Base-by-base conservation (phyloP, 78 protist genomes). In the Chrysochromulina tobinii region DNA sequence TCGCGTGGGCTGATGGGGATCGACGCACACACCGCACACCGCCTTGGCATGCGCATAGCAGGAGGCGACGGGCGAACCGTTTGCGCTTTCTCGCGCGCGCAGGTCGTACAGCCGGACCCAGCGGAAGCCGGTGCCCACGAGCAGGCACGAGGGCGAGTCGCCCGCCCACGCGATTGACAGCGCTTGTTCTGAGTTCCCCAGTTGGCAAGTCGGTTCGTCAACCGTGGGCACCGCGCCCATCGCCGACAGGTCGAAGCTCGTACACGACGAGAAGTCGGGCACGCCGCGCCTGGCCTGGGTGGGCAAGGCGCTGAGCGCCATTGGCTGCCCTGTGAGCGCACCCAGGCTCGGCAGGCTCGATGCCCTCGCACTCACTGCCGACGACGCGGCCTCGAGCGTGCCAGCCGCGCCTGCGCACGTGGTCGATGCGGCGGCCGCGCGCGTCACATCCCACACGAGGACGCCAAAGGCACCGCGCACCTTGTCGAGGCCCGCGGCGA, bases 371-470 rank as follows among this genome's bases (percentile, higher is more conserved):
- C 27, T 20, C 50, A 5, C 50, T 4, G 27, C 73, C 50, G 50
- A 9, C 73, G 73, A 9, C 64, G 21, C 64, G 68, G 68, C 23
- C 68, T 11, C 68, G 77, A 2, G 14, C 51, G 12, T 3, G 48
- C 51, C 12, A 50, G 50, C 2, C n/a, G n/a, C 25, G 27, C 23
- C 57, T 7, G 79, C 2, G 12, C 7, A 1, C 50, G 21, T 27
- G 12, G 4, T 50, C 3, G n/a, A 66, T 9, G 72, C 18, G 27
- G 81, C 0, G 23, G 59, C 57, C 11, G 4, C 84, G 18, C 87
- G 87, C 87, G 51, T 50, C 64, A 79, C 48, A 48, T 79, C 87
- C 87, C 87, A 79, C 64, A 79, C 64, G 64, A 79, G 87, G 64
- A 79, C 87, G 27, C 64, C 61, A 48, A 20, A 54, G 64, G 12